Base-by-base conservation (phyloP, 352 stramenopile genomes). In the Phytopythium ostracodes region DNA sequence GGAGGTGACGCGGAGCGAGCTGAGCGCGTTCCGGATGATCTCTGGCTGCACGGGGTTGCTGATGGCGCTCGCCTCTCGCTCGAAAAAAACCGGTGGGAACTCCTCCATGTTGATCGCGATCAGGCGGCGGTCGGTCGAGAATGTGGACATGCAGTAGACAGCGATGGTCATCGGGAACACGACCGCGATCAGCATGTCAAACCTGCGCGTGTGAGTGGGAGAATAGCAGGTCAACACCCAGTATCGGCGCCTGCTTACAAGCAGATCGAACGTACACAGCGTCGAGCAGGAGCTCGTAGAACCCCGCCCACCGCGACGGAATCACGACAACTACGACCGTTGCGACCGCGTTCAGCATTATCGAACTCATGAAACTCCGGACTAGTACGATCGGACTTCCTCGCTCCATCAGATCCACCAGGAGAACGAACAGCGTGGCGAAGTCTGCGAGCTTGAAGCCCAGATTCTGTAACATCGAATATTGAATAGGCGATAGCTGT, bases 151-250 rank as follows among this genome's bases (percentile, higher is more conserved):
- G 27, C 71, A 73, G 33, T 79, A 77, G 7, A 68, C 4, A 6
- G 78, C 42, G 4, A 72, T 60, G n/a, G 72, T 22, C 24, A 82
- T 67, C 0, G 73, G 76, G 36, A 71, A 82, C 2, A 62, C 59
- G 24, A 82, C 54, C 1, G 63, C 63, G 14, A 79, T 67, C 15
- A 73, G 60, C 2, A 75, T 56, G 29, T 82, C 69, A 35, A 82
- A 67, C 4, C 73, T 84, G 40, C 18, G 10, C 18, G 50, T 5
- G 22, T 20, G 27, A 10, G 22, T 33, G 22, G 47, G 1, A 33
- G 12, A 5, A 18, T 5, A 54, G 9, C 12, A 35, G 20, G 25
- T n/a, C 42, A 36, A 11, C 29, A 2, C 20, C 17, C 14, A 27
- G 33, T 18, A 63, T 0, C 1, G 40, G 1, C n/a, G n/a, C n/a